These are phyloP conservation scores for Volvariella surrecta DNA, from an alignment of 1,284 basidiomycete genomes.

Conservation along the genomic window DNA sequence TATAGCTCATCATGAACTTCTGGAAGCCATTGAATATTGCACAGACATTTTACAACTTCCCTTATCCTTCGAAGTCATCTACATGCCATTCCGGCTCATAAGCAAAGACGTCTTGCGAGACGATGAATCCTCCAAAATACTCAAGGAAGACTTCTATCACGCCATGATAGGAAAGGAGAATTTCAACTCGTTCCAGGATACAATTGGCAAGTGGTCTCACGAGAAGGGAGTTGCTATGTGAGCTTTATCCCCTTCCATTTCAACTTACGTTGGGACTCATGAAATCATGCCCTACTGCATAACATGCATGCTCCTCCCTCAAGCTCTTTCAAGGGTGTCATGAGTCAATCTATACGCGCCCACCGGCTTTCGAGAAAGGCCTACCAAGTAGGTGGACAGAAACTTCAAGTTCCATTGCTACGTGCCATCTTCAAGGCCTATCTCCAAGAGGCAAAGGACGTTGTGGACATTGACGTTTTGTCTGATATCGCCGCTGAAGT, in stretches of 20 bases:
- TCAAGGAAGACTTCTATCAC: constrained; percentile 40
- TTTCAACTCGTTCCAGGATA: constrained; percentile 36
- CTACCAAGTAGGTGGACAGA: constrained; percentile 55
- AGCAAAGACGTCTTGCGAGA: constrained; percentile 36
- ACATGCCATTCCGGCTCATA: constrained; percentile 65
- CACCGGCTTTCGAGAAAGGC: constrained; percentile 73
- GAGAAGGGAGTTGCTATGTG: constrained; percentile 62
- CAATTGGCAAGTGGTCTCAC: constrained; percentile 45
- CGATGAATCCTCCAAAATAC: constrained; percentile 28
- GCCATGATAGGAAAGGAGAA: constrained; percentile 54
- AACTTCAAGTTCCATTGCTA: constrained; percentile 49
- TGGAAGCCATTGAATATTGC: constrained; percentile 55
- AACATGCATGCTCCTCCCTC: constrained; percentile 2
- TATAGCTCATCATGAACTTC: constrained; percentile 64
- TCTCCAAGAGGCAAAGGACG: constrained; percentile 58
- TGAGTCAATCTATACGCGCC: constrained; percentile 58
- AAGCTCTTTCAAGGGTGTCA: constrained; percentile 49
- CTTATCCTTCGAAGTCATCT: constrained; percentile 63
- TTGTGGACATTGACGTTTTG: constrained; percentile 50
- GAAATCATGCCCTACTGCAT: constrained; percentile 3
- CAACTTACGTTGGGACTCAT: constrained; percentile 1
- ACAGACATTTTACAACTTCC: constrained; percentile 52
- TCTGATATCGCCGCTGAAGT: constrained; percentile 50
- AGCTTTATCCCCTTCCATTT: constrained; percentile 16
- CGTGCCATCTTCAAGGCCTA: constrained; percentile 58